Evolutionary conservation across 2,329 filamentous ascomycete species (phyloP), one percentile per base, ranked within the genome.

Genomic region (Paecilomyces variotii): DNA sequence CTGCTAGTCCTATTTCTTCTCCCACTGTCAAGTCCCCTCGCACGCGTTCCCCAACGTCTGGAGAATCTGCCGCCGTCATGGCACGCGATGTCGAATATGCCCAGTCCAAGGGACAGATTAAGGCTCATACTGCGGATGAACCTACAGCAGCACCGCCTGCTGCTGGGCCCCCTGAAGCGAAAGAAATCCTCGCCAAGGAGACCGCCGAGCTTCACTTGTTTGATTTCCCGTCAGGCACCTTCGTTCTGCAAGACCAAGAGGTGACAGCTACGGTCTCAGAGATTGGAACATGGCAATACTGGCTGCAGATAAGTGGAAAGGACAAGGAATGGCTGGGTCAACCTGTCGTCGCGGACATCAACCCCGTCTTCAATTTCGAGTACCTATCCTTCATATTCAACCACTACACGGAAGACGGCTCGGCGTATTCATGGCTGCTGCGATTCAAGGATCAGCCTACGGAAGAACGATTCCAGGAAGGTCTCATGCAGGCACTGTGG

Each of bases 301-400:
- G 91, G 91, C 80, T 99, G 32, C 90, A 97, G 69, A 87, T 97
- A 57, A 84, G 84, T 50, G 87, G 88, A 61, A 81, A 84, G 45
- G 85, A 90, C 34, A 87, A 86, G 68, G 86, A 92, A 57, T 97
- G 91, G 90, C 80, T 99, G 2, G 91, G 91, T 25, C 90, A 96
- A 63, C 83, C 88, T 2, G 85, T 99, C 30, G 81, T 91, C 30
- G 88, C 90, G 5, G 94, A 99, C 66, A 91, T 97, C 74, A 97
- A 97, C 67, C 94, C 94, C 0, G 92, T 99, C 24, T 99, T 97
- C 80, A 97, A 97, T 76, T 97, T 97, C 65, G 94, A 99, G 73
- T 97, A 93, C 68, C 81, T 96, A n/a, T 97, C 93, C 0, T 97
- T 97, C 72, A 97, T 99, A 69, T 99, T 99, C 82, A 99, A 99